phyloP scores from a whole-genome alignment of 169 alveolate genomes.

The Eimeria brunetti region DNA sequence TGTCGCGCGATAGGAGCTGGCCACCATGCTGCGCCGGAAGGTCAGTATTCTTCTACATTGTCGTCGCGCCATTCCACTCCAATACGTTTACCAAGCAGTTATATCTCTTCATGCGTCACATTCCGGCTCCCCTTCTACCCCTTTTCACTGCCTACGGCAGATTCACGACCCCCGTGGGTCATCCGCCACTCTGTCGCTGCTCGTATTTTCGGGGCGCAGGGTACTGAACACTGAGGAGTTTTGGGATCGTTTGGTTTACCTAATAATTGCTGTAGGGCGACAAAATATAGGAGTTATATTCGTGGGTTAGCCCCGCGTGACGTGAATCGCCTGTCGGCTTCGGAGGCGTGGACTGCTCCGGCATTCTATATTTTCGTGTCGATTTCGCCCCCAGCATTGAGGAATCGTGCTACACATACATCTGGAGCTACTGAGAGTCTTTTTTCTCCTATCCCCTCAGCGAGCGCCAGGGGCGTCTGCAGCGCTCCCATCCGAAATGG shows the following conservation, averaged over 20 bases:
- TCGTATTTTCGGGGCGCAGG: slow-evolving; percentile 33
- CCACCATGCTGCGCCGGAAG: slow-evolving; percentile 17
- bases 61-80: not conserved
- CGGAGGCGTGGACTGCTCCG: slow-evolving; percentile 7
- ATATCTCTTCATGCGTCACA: not conserved
- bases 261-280: not conserved
- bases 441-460: not conserved
- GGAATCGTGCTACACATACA: slow-evolving; percentile 7
- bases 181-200: slow-evolving; percentile 31
- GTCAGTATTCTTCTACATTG: slow-evolving; percentile 17
- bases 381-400: not conserved
- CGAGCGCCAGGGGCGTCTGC: not conserved
- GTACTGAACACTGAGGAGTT: slow-evolving; percentile 23
- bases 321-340: not conserved
- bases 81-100: not conserved
- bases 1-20: slow-evolving; percentile 74
- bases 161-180: slow-evolving; percentile 51
- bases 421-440: not conserved
- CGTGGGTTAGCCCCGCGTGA: slow-evolving; percentile 23
- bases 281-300: slow-evolving; percentile 17
- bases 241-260: not conserved
- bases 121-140: not conserved
- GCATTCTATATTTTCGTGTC: not conserved
- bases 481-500: slow-evolving; percentile 26
- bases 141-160: not conserved